Conservation (phyloP, 2,329 filamentous ascomycete genomes). For the Macrophomina tecta region DNA sequence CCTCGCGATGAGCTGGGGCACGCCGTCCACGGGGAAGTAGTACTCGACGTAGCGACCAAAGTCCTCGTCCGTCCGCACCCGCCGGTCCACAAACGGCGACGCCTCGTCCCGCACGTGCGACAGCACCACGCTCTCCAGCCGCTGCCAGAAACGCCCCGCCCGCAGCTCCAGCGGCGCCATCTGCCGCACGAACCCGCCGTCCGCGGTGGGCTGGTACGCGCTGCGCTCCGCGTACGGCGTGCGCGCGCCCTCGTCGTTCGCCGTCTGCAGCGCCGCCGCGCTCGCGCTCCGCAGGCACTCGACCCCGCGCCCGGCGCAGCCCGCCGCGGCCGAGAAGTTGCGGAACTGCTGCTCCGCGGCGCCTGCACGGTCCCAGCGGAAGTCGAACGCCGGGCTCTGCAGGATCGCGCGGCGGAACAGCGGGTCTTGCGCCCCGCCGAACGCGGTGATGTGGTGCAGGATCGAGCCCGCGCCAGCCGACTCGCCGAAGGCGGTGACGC, state of each 20-base stretch:
- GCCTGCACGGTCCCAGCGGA: slow-evolving; percentile 34
- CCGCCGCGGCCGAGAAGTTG: slow-evolving; percentile 37
- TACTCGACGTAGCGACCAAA: slow-evolving; percentile 41
- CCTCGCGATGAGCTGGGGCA: slow-evolving; percentile 40
- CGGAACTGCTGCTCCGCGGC: slow-evolving; percentile 35
- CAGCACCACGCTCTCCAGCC: slow-evolving; percentile 39
- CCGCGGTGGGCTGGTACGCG: slow-evolving; percentile 42
- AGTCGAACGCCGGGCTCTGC: slow-evolving; percentile 40
- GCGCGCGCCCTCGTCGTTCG: slow-evolving; percentile 33
- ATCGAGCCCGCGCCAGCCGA: slow-evolving; percentile 60
- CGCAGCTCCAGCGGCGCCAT: slow-evolving; percentile 42
- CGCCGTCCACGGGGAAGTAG: slow-evolving; percentile 18
- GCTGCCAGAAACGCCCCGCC: slow-evolving; percentile 42
- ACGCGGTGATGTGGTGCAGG: slow-evolving; percentile 56
- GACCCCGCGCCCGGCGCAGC: slow-evolving; percentile 42
- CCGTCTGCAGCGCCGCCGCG: slow-evolving; percentile 34
- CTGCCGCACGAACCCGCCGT: slow-evolving; percentile 42
- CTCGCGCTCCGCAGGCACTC: slow-evolving; percentile 39
- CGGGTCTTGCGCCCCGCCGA: slow-evolving; percentile 52
- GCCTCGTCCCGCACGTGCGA: slow-evolving; percentile 45
- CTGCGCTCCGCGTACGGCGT: slow-evolving; percentile 36
- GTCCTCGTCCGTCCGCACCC: slow-evolving; percentile 36
- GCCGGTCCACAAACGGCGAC: slow-evolving; percentile 36
- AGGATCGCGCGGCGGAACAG: slow-evolving; percentile 49
- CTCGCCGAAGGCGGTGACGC: slow-evolving; percentile 58